phyloP scores from a whole-genome alignment of 352 stramenopile genomes.

The Globisporangium heterothallicum region DNA sequence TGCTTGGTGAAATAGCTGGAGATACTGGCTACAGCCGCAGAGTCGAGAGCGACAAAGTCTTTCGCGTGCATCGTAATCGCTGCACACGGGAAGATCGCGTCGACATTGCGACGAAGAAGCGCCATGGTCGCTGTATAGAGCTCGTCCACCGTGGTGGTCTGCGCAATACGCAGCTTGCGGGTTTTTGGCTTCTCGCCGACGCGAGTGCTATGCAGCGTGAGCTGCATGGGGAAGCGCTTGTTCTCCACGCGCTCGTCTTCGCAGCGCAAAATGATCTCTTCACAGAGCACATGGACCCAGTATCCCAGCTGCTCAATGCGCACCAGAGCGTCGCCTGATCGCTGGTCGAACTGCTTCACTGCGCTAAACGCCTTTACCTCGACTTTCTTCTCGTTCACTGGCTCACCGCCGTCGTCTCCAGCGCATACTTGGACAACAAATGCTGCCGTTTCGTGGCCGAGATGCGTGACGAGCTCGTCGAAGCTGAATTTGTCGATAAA shows the following conservation, averaged over 20 bases:
- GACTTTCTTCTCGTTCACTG: slow-evolving; percentile 65
- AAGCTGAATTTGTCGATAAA: slow-evolving; percentile 55
- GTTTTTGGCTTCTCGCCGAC: slow-evolving; percentile 45
- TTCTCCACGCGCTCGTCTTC: slow-evolving; percentile 77
- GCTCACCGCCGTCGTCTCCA: slow-evolving; percentile 62
- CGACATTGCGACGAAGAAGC: slow-evolving; percentile 43
- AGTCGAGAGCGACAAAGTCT: slow-evolving; percentile 59
- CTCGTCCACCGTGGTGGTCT: slow-evolving; percentile 51
- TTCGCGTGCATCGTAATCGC: slow-evolving; percentile 56
- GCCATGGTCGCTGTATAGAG: slow-evolving; percentile 47
- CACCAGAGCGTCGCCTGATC: slow-evolving; percentile 35
- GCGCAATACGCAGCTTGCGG: slow-evolving; percentile 42
- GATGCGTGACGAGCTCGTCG: slow-evolving; percentile 37
- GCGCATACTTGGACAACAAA: slow-evolving; percentile 56
- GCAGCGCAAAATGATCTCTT: slow-evolving; percentile 74
- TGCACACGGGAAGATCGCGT: slow-evolving; percentile 54
- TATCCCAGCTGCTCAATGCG: slow-evolving; percentile 60
- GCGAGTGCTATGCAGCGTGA: slow-evolving; percentile 49
- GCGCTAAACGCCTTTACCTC: slow-evolving; percentile 63
- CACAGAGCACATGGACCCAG: slow-evolving; percentile 64
- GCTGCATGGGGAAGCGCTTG: slow-evolving; percentile 63
- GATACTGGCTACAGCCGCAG: slow-evolving; percentile 36
- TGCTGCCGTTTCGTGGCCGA: slow-evolving; percentile 56
- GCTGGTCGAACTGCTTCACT: slow-evolving; percentile 79
- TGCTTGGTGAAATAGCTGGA: slow-evolving; percentile 66